Base-by-base conservation (phyloP, 139 green algal species). In the Bryopsis sp. region DNA sequence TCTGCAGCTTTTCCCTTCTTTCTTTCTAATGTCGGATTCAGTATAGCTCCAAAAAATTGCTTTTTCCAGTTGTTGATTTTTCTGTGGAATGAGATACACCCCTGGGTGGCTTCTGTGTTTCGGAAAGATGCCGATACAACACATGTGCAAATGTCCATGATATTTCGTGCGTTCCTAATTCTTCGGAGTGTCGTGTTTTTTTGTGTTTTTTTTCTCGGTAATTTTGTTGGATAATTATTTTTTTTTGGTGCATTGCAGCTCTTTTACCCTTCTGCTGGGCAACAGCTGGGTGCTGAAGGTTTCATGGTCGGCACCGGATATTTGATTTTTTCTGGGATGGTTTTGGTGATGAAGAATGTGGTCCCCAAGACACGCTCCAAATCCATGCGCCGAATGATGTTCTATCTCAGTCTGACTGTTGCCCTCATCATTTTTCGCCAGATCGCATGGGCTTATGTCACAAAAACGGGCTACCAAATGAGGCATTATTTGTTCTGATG, bases 281-380 rank as follows among this genome's bases (percentile, higher is more conserved):
- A 63, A 0, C 88, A 95, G 76, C 75, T 93, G 6, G 88, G 86
- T 2, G 77, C 74, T 7, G 88, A 95, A 73, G 88, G 88, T 28
- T 92, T 92, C 64, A 76, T 89, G 39, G 86, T 93, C 74, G 85
- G 86, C 48, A 72, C 79, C 0, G 68, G 86, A 6, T 91, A 93
- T 75, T 69, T 86, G 2, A 11, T 73, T 11, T 81, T 89, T 50
- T 77, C 75, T 4, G 19, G 48, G 29, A 60, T 26, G n/a, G 38
- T 84, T n/a, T 57, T 74, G 32, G 67, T 73, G 48, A 32, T 86
- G 7, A 78, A 71, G 1, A 81, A 78, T 61, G 64, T 62, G 31
- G 67, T 79, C 65, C 78, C 78, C 5, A 26, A 22, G 6, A 11
- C 43, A 31, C 8, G 6, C 28, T 39, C 46, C 11, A 84, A 57